phyloP scores from a whole-genome alignment of 306 rosid species.

The Prinsepia uniflora region DNA sequence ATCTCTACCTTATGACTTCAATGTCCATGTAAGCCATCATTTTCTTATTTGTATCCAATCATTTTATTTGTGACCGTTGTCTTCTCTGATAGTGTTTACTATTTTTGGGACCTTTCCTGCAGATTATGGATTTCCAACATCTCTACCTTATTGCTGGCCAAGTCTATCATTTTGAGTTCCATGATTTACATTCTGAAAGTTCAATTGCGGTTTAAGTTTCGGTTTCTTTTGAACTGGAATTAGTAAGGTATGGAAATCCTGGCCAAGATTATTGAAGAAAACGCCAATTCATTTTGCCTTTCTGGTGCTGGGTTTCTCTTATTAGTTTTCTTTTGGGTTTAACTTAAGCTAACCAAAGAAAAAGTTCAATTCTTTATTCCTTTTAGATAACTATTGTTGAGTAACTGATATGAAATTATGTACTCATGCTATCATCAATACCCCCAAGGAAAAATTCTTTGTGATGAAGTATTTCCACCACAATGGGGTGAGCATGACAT shows the following conservation, averaged over 20 bases:
- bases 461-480: neutral
- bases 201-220: neutral
- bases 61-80: constrained; percentile 2
- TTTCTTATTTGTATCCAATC: constrained; percentile 7
- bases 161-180: neutral
- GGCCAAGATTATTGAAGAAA: neutral
- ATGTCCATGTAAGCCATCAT: constrained; percentile 72
- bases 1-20: constrained; percentile 80
- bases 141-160: constrained; percentile 14
- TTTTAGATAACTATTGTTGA: neutral
- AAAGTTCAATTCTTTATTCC: too few species aligned
- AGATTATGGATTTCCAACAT: constrained; percentile 96
- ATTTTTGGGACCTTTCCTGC: constrained; percentile 31
- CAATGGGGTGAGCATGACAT: neutral
- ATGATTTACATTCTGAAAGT: neutral
- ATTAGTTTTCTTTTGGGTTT: too few species aligned
- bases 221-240: neutral
- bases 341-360: too few species aligned
- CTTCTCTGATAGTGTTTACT: constrained; percentile 11
- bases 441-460: neutral
- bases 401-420: neutral
- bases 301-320: neutral
- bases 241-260: neutral
- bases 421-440: neutral
- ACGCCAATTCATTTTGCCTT: neutral